Conservation (phyloP, 2,329 filamentous ascomycete species). For the Metarhizium brunneum region DNA sequence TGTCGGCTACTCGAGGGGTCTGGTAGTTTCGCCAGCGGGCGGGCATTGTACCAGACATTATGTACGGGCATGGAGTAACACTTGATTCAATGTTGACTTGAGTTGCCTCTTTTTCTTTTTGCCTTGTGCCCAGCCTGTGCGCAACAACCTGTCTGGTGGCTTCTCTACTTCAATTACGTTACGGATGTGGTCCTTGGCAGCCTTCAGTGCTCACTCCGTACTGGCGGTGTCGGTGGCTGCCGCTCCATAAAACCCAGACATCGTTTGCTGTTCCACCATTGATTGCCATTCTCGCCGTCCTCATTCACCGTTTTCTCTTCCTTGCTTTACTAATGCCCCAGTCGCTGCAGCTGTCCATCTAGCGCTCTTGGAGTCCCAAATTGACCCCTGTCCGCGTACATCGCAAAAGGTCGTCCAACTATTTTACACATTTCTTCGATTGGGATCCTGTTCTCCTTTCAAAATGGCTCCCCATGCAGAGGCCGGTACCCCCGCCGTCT, state of each 20-base stretch:
- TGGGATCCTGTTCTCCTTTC: background rate
- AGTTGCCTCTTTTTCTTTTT: too few relatives aligned
- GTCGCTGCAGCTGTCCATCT: background rate
- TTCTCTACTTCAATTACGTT: too few relatives aligned
- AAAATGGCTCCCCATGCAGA: constrained; percentile 54
- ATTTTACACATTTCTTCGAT: background rate
- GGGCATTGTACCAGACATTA: too few relatives aligned
- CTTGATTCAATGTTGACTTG: too few relatives aligned
- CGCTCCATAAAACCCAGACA: background rate
- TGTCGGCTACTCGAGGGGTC: too few relatives aligned
- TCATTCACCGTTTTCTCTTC: background rate
- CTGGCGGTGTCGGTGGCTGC: background rate
- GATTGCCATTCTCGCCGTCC: background rate
- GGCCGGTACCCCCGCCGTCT: constrained; percentile 19
- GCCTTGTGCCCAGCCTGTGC: too few relatives aligned
- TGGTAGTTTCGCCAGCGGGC: too few relatives aligned
- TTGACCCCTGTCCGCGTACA: background rate
- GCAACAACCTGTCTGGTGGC: too few relatives aligned
- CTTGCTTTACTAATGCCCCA: background rate
- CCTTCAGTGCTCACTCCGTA: too few relatives aligned
- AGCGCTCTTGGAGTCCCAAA: background rate
- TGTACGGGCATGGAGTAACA: too few relatives aligned
- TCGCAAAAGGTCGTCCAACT: background rate
- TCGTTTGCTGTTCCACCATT: constrained; percentile 1
- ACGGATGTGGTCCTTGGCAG: too few relatives aligned